Conservation (phyloP, 805 yeast species). For the Ogataea minuta region DNA sequence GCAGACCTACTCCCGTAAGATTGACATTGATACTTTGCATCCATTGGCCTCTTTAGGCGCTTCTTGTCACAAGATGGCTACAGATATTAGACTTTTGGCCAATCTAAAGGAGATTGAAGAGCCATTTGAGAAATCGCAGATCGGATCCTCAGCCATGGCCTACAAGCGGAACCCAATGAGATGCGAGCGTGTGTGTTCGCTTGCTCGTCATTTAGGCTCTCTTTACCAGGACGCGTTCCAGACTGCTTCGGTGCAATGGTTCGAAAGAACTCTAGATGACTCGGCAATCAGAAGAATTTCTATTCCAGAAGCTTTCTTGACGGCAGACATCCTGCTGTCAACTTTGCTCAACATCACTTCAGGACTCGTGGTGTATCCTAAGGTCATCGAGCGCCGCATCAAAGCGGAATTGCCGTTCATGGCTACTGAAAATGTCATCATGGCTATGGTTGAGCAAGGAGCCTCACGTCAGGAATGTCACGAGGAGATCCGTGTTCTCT, state of each 20-base stretch:
- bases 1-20: conserved; percentile 98
- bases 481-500: conserved; percentile 93
- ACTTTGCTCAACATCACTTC: conserved; percentile 90
- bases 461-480: conserved; percentile 98
- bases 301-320: conserved; percentile 92
- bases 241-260: conserved; percentile 99
- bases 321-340: conserved; percentile 88
- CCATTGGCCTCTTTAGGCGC: conserved; percentile 96
- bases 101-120: conserved; percentile 97
- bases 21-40: conserved; percentile 89
- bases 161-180: conserved; percentile 99
- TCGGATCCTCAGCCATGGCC: conserved; percentile 98
- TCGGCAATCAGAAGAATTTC: conserved; percentile 97
- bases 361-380: conserved; percentile 96
- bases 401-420: conserved; percentile 93
- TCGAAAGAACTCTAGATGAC: conserved; percentile 97
- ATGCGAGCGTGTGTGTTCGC: conserved; percentile 97
- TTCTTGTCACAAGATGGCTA: conserved; percentile 95
- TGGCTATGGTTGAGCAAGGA: conserved; percentile 99
- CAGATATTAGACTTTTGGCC: conserved; percentile 93
- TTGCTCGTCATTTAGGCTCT: conserved; percentile 92
- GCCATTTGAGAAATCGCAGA: conserved; percentile 98
- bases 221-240: conserved; percentile 90
- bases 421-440: conserved; percentile 98
- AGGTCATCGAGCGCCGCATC: conserved; percentile 97